Conservation (phyloP, 1,139 yeast genomes). For the Saccharomycopsis crataegensis region DNA sequence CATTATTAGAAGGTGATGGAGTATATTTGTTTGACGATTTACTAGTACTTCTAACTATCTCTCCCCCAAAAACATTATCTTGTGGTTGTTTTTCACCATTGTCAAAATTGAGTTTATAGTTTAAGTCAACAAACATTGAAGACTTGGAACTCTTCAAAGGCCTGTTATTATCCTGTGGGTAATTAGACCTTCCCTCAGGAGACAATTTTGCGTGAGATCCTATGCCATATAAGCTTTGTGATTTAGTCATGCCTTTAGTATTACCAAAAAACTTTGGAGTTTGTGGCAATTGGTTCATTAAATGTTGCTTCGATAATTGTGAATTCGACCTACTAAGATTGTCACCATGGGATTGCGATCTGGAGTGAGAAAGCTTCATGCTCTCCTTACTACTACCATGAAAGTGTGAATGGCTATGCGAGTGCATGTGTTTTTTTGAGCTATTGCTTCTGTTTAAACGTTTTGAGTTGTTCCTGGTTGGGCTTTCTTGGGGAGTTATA, state of each 20-base stretch:
- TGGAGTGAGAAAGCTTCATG: not conserved
- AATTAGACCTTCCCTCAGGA: no score
- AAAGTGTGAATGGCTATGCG: constrained; percentile 1
- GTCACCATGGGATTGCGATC: not conserved
- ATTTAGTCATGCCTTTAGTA: not conserved
- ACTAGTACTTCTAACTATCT: no score
- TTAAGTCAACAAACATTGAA: not conserved
- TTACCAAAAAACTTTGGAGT: not conserved
- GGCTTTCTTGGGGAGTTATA: no score
- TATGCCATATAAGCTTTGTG: not conserved
- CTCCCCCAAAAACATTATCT: no score
- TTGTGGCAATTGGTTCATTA: not conserved
- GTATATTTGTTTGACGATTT: no score
- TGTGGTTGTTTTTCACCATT: not conserved
- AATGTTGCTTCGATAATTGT: not conserved
- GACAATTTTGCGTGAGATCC: not conserved
- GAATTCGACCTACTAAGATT: not conserved
- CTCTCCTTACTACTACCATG: not conserved
- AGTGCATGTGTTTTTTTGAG: no score
- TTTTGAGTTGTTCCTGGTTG: no score
- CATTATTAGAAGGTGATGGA: no score
- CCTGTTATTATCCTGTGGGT: no score
- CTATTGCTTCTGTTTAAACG: not conserved
- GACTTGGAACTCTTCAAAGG: not conserved
- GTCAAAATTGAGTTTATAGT: not conserved